Evolutionary conservation across 1,284 basidiomycete genomes (phyloP).

Genomic region (Entoloma clypeatum): DNA sequence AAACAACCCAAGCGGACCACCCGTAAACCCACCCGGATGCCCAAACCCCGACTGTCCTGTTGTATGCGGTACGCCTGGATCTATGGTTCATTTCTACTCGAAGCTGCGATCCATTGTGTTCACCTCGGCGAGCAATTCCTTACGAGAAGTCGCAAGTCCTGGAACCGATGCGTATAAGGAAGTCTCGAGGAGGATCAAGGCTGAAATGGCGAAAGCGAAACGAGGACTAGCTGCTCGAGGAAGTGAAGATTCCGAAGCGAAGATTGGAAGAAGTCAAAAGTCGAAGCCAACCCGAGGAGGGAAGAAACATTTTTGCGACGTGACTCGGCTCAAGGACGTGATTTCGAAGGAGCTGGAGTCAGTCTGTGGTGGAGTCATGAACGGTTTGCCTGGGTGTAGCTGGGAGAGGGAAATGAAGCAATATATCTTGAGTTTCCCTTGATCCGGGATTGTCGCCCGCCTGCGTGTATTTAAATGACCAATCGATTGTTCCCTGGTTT

Average conservation of each 20-base stretch:
- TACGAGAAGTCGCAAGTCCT: conserved; percentile 35
- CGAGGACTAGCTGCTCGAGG: conserved; percentile 22
- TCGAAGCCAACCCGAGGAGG: conserved; percentile 10
- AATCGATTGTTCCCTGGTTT: too few relatives aligned
- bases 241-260: conserved; percentile 10
- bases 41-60: conserved; percentile 75
- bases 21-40: conserved; percentile 60
- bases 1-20: conserved; percentile 11
- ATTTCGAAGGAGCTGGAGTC: conserved; percentile 32
- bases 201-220: conserved; percentile 1
- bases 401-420: conserved; percentile 61
- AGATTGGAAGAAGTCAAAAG: conserved; percentile 12
- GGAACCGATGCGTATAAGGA: conserved; percentile 38
- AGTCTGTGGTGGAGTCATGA: conserved; percentile 44
- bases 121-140: conserved; percentile 37
- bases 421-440: conserved; percentile 62
- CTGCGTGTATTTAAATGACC: too few relatives aligned
- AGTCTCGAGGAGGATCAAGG: conserved; percentile 36
- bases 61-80: conserved; percentile 76
- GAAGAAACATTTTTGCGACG: conserved; percentile 11
- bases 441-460: conserved; percentile 21
- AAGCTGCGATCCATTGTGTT: conserved; percentile 48
- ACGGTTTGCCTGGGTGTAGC: conserved; percentile 46
- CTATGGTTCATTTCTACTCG: conserved; percentile 63
- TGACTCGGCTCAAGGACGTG: conserved; percentile 28